Conservation (phyloP, 2,329 filamentous ascomycete genomes). For the Fusarium sp. region DNA sequence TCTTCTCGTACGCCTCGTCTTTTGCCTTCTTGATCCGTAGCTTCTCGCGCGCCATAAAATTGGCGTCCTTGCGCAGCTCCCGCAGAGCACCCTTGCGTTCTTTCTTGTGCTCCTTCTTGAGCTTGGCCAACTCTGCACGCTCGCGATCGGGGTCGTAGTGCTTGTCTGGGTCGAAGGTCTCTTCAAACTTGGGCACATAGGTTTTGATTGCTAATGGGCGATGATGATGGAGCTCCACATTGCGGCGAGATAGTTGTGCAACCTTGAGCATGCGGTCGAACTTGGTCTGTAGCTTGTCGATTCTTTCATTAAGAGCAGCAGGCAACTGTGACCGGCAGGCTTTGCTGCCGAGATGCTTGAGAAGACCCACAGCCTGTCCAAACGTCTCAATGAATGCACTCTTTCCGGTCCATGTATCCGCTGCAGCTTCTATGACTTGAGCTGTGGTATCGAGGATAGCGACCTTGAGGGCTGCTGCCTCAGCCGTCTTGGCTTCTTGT, state of each 20-base stretch:
- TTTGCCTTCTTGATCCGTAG: conserved; percentile 92
- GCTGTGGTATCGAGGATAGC: conserved; percentile 73
- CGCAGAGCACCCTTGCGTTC: conserved; percentile 95
- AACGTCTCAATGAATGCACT: conserved; percentile 85
- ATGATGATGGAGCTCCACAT: conserved; percentile 91
- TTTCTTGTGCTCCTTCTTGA: conserved; percentile 91
- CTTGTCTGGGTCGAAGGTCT: conserved; percentile 91
- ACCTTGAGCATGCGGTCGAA: conserved; percentile 68
- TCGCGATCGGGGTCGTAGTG: conserved; percentile 98
- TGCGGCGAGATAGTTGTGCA: conserved; percentile 76
- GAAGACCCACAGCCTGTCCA: conserved; percentile 68
- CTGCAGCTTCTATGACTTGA: conserved; percentile 74
- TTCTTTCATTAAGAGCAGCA: conserved; percentile 54
- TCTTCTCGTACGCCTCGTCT: conserved; percentile 95
- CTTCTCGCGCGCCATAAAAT: conserved; percentile 92
- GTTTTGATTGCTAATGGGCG: conserved; percentile 88
- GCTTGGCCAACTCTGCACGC: conserved; percentile 84
- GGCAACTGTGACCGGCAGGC: conserved; percentile 65
- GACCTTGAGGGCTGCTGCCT: conserved; percentile 60
- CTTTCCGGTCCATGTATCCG: conserved; percentile 79
- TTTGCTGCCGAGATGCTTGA: conserved; percentile 72
- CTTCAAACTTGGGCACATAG: conserved; percentile 94
- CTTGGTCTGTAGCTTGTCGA: conserved; percentile 59
- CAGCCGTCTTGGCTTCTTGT: conserved; percentile 50
- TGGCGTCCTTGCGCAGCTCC: conserved; percentile 94